phyloP scores from a whole-genome alignment of 129 eudicot genomes.

The Ambrosia trifida region DNA sequence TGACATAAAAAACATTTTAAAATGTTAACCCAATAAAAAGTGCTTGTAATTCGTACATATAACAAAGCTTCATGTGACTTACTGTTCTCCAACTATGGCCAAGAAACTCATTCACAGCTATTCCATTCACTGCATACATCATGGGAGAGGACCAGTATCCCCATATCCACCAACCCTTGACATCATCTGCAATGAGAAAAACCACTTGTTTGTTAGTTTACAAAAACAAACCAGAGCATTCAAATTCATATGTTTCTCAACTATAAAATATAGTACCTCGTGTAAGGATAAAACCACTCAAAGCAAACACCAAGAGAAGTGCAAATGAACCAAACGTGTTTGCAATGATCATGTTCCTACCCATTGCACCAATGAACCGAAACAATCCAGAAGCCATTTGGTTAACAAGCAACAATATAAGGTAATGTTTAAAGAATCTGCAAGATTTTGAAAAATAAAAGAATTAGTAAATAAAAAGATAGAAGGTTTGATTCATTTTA shows the following conservation, averaged over 20 bases:
- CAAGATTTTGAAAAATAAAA: conserved; percentile 13
- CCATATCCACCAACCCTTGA: conserved; percentile 59
- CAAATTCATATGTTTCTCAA: not conserved
- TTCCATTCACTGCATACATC: conserved; percentile 61
- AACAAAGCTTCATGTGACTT: conserved; percentile 22
- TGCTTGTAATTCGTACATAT: no score
- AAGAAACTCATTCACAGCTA: conserved; percentile 55
- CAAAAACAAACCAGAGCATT: not conserved
- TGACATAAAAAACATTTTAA: not conserved
- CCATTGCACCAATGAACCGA: conserved; percentile 54
- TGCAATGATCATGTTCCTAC: conserved; percentile 64
- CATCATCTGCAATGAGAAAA: conserved; percentile 34
- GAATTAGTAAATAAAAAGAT: conserved; percentile 19
- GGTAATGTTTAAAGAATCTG: conserved; percentile 56
- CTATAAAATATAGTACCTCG: conserved; percentile 32
- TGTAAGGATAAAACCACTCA: conserved; percentile 50
- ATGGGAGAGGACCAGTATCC: conserved; percentile 61
- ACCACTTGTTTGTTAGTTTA: not conserved
- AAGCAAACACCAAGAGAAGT: conserved; percentile 45
- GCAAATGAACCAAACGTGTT: conserved; percentile 59
- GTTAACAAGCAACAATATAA: conserved; percentile 41
- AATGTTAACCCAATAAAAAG: not conserved
- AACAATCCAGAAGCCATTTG: conserved; percentile 58
- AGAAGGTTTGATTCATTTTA: not conserved
- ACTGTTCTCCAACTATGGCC: conserved; percentile 57